Percentiles rank a stretch among this genome's conserved stretches.
Evolutionary conservation across 2,329 filamentous ascomycete genomes (phyloP).

Genomic region (Trichocomaceae sp.): DNA sequence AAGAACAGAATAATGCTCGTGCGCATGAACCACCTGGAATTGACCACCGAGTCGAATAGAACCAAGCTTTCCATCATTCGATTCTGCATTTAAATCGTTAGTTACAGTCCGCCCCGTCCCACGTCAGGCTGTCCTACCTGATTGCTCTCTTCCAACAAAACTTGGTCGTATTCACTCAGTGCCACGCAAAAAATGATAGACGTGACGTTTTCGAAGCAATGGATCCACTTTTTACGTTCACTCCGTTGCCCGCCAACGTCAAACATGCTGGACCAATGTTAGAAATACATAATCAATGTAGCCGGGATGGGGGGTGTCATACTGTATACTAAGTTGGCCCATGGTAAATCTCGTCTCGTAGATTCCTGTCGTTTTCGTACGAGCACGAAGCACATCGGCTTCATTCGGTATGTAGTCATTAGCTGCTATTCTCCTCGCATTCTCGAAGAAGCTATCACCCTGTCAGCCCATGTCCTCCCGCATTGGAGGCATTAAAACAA

Average conservation of each 20-base stretch:
- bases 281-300: not conserved
- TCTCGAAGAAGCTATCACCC: constrained; percentile 77
- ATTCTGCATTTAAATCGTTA: constrained; percentile 56
- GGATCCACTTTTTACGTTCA: constrained; percentile 99
- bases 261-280: constrained; percentile 73
- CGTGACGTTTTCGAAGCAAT: constrained; percentile 99
- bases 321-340: constrained; percentile 99
- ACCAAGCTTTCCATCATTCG: constrained; percentile 99
- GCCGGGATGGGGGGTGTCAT: constrained; percentile 37
- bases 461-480: constrained; percentile 13
- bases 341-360: constrained; percentile 98
- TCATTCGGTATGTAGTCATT: constrained; percentile 86
- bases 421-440: constrained; percentile 75
- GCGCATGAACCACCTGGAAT: constrained; percentile 98
- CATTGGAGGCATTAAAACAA: not conserved
- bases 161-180: constrained; percentile 96
- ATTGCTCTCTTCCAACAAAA: constrained; percentile 91
- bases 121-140: constrained; percentile 56
- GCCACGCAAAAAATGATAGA: constrained; percentile 99
- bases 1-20: constrained; percentile 98
- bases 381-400: constrained; percentile 86
- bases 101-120: not conserved
- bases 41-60: constrained; percentile 96
- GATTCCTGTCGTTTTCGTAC: constrained; percentile 98
- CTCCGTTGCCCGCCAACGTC: constrained; percentile 96